phyloP scores from a whole-genome alignment of 2,329 filamentous ascomycete species.

The Mariannaea sp. region DNA sequence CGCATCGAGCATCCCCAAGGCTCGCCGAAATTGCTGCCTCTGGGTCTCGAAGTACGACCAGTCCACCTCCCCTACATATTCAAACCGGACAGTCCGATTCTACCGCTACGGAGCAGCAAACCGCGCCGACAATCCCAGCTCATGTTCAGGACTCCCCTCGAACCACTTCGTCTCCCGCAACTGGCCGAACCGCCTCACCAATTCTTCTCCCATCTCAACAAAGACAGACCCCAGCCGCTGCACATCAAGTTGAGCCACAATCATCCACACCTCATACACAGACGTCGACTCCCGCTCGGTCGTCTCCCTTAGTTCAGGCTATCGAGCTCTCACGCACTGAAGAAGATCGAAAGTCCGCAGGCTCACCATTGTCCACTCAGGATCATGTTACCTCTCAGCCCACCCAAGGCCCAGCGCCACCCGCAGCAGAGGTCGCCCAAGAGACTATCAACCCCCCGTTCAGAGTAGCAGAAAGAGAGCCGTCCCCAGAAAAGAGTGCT shows the following conservation, averaged over 20 bases:
- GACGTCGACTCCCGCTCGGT: conserved; percentile 45
- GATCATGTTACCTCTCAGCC: conserved; percentile 53
- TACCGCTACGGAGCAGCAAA: not conserved
- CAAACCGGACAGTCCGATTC: conserved; percentile 29
- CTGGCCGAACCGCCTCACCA: conserved; percentile 28
- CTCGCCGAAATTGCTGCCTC: conserved; percentile 33
- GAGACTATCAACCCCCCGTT: not conserved
- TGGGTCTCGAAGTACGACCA: conserved; percentile 33
- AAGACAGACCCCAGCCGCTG: not conserved
- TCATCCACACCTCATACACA: conserved; percentile 34
- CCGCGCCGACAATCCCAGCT: conserved; percentile 4
- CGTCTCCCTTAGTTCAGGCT: conserved; percentile 70
- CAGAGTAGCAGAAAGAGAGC: conserved; percentile 8
- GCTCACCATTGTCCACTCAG: conserved; percentile 61
- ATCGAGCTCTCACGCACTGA: conserved; percentile 78
- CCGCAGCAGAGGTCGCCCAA: conserved; percentile 15
- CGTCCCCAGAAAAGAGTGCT: conserved; percentile 25
- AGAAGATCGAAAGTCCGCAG: conserved; percentile 63
- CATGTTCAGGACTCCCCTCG: conserved; percentile 21
- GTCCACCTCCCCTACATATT: conserved; percentile 36
- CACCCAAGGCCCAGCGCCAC: conserved; percentile 40
- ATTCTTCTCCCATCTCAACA: conserved; percentile 23
- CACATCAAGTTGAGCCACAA: conserved; percentile 28
- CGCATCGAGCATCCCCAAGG: conserved; percentile 32
- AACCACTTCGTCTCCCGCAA: conserved; percentile 21